Conservation (phyloP, 2,329 filamentous ascomycete genomes). For the Cercospora berteroae region DNA sequence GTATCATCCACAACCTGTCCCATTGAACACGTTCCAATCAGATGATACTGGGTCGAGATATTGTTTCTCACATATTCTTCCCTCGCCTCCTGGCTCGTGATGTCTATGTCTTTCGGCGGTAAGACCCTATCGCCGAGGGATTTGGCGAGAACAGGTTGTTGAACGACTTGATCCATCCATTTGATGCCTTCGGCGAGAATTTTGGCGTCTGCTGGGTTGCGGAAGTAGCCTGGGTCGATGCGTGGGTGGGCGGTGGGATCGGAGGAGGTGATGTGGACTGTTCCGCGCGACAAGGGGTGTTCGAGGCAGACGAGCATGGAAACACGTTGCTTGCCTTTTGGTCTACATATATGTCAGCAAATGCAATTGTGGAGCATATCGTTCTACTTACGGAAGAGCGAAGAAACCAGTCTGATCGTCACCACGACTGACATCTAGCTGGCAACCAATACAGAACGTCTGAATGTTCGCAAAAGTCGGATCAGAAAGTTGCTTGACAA, state of each 20-base stretch:
- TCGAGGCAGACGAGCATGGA: slow-evolving; percentile 34
- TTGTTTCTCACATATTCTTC: slow-evolving; percentile 33
- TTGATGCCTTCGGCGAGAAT: slow-evolving; percentile 36
- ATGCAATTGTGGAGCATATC: too few relatives aligned
- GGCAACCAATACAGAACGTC: slow-evolving; percentile 37
- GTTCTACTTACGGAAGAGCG: slow-evolving; percentile 26
- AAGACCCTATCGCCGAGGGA: slow-evolving; percentile 41
- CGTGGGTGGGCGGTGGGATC: slow-evolving; percentile 30
- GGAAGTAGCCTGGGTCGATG: slow-evolving; percentile 38
- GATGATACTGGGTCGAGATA: slow-evolving; percentile 42
- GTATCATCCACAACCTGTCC: slow-evolving; percentile 36
- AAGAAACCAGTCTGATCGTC: slow-evolving; percentile 36
- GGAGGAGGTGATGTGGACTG: slow-evolving; percentile 34
- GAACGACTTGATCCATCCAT: slow-evolving; percentile 47
- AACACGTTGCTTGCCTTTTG: slow-evolving; percentile 35
- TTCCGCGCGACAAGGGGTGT: slow-evolving; percentile 33
- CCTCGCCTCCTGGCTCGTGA: slow-evolving; percentile 31
- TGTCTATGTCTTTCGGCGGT: slow-evolving; percentile 32
- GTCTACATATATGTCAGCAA: slow-evolving; percentile 3
- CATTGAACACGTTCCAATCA: slow-evolving; percentile 42
- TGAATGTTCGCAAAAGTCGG: slow-evolving; percentile 41
- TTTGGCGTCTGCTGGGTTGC: slow-evolving; percentile 33
- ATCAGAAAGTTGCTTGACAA: slow-evolving; percentile 36
- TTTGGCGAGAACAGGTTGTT: slow-evolving; percentile 44
- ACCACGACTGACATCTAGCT: slow-evolving; percentile 34